phyloP scores from a whole-genome alignment of 2,329 filamentous ascomycete genomes.

The Dothidotthia symphoricarpi region DNA sequence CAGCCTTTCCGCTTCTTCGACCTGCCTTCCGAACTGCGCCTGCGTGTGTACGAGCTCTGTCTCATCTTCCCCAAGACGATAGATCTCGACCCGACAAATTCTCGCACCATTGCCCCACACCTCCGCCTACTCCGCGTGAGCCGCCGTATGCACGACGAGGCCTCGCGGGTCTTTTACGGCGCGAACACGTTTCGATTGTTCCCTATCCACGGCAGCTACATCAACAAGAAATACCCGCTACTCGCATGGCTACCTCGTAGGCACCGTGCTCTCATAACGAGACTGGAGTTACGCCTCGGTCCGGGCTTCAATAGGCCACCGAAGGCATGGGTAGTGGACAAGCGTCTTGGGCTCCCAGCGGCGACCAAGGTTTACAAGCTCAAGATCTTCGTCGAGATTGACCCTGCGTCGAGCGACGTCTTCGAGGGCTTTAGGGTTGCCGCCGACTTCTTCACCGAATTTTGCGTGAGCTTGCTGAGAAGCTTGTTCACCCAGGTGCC shows the following conservation, averaged over 20 bases:
- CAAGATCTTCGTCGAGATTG: slow-evolving; percentile 68
- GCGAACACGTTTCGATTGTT: slow-evolving; percentile 55
- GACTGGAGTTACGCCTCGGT: slow-evolving; percentile 68
- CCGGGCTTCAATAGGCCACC: slow-evolving; percentile 72
- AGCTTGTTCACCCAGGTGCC: slow-evolving; percentile 59
- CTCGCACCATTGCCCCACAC: slow-evolving; percentile 57
- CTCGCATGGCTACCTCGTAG: slow-evolving; percentile 62
- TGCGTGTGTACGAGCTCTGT: slow-evolving; percentile 50
- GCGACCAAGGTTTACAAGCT: slow-evolving; percentile 60
- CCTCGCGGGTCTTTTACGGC: slow-evolving; percentile 52
- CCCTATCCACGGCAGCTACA: slow-evolving; percentile 57
- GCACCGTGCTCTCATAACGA: slow-evolving; percentile 61
- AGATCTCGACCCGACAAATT: slow-evolving; percentile 67
- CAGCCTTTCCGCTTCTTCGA: slow-evolving; percentile 53
- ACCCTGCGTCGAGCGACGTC: slow-evolving; percentile 62
- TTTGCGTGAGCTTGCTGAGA: slow-evolving; percentile 59
- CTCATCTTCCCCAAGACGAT: slow-evolving; percentile 56
- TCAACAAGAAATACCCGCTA: slow-evolving; percentile 71
- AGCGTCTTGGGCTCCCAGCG: slow-evolving; percentile 62
- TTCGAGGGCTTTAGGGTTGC: slow-evolving; percentile 67
- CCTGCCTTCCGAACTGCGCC: slow-evolving; percentile 54
- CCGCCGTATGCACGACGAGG: slow-evolving; percentile 52
- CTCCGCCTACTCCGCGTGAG: slow-evolving; percentile 68
- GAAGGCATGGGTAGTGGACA: slow-evolving; percentile 66
- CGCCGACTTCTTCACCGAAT: slow-evolving; percentile 68